Conservation (phyloP, 1,139 yeast genomes). For the Eremothecium cymbalariae region DNA sequence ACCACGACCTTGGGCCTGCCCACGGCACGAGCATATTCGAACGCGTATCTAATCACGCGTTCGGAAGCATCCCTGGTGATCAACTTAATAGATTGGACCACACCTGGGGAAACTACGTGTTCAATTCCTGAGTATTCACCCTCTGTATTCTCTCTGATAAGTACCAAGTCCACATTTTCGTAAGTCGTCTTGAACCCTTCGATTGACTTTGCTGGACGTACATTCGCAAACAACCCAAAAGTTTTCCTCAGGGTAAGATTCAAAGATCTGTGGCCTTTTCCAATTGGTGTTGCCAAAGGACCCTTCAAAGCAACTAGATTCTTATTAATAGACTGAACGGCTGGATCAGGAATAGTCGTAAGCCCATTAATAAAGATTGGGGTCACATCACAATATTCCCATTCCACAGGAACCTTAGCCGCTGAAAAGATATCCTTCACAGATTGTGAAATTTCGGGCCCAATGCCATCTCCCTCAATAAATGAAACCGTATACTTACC, state of each 20-base stretch:
- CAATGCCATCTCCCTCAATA: slow-evolving; percentile 99
- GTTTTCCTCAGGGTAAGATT: slow-evolving; percentile 96
- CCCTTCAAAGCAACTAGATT: slow-evolving; percentile 95
- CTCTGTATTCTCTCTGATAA: slow-evolving; percentile 98
- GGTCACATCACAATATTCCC: slow-evolving; percentile 96
- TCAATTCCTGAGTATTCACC: slow-evolving; percentile 99
- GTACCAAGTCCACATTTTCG: slow-evolving; percentile 86
- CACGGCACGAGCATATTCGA: slow-evolving; percentile 87
- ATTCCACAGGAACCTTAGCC: slow-evolving; percentile 89
- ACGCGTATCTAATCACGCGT: slow-evolving; percentile 93
- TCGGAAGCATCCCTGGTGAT: slow-evolving; percentile 95
- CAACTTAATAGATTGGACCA: slow-evolving; percentile 93
- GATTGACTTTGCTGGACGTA: slow-evolving; percentile 92
- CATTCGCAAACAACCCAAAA: slow-evolving; percentile 91
- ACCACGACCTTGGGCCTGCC: slow-evolving; percentile 85
- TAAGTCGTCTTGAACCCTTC: slow-evolving; percentile 93
- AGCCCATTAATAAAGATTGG: slow-evolving; percentile 88
- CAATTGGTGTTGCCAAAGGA: slow-evolving; percentile 96
- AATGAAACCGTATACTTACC: slow-evolving; percentile 88
- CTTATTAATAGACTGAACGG: slow-evolving; percentile 85
- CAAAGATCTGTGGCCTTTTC: slow-evolving; percentile 97
- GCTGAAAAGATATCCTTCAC: slow-evolving; percentile 88
- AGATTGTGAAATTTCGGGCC: slow-evolving; percentile 88
- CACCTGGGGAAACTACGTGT: slow-evolving; percentile 97
- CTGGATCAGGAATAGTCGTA: slow-evolving; percentile 88